These are phyloP conservation scores for Hirsutella rhossiliensis DNA, from an alignment of 2,329 filamentous ascomycete species.

Conservation along the genomic window DNA sequence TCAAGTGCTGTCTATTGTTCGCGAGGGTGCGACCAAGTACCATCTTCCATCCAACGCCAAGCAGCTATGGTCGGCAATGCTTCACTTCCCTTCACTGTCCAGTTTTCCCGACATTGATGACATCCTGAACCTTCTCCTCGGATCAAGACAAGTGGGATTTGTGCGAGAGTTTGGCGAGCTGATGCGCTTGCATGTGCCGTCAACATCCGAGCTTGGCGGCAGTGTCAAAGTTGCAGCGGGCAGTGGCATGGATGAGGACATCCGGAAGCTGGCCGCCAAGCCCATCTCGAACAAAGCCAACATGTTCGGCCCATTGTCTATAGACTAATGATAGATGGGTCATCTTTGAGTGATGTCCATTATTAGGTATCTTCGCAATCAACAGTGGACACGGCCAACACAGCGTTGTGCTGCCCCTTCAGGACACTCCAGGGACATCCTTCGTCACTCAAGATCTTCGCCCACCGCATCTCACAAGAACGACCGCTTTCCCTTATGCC, in stretches of 20 bases:
- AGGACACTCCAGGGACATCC: too few relatives aligned
- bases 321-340: slow-evolving; percentile 1
- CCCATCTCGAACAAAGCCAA: slow-evolving; percentile 1
- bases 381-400: too few relatives aligned
- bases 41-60: neutral
- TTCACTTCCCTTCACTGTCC: slow-evolving; percentile 12
- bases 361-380: neutral
- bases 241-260: neutral
- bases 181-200: slow-evolving; percentile 4
- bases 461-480: too few relatives aligned
- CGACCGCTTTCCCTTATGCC: too few relatives aligned
- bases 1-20: slow-evolving; percentile 15
- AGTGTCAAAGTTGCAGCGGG: neutral
- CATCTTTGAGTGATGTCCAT: neutral
- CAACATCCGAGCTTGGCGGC: neutral
- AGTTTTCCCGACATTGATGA: slow-evolving; percentile 12
- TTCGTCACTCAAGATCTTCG: too few relatives aligned
- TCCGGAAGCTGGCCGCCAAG: neutral
- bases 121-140: slow-evolving; percentile 9
- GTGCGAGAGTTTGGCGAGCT: slow-evolving; percentile 8
- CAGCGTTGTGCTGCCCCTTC: too few relatives aligned
- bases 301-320: slow-evolving; percentile 6
- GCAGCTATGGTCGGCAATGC: slow-evolving; percentile 10
- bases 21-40: neutral
- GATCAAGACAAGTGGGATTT: slow-evolving; percentile 3